Conservation (phyloP, 495 filamentous ascomycete genomes). For the Neurospora sp. region DNA sequence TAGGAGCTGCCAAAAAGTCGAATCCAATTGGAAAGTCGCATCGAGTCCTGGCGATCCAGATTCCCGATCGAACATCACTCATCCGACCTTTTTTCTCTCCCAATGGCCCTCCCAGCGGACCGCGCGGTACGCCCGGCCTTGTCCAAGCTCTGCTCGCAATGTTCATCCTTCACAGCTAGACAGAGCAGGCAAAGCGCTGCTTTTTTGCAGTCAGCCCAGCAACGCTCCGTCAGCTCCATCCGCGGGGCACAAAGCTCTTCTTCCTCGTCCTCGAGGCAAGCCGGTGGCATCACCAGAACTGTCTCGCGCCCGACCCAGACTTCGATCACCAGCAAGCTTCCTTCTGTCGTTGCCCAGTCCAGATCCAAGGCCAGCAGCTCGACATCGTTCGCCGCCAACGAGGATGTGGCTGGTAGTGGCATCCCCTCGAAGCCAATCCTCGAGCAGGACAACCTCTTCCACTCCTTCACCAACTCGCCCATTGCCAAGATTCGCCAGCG, state of each 20-base stretch:
- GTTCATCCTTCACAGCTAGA: conserved; percentile 12
- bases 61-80: neutral
- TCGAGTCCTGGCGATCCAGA: neutral
- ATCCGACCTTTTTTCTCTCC: neutral
- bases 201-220: conserved; percentile 8
- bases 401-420: neutral
- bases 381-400: neutral
- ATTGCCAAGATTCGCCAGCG: conserved; percentile 72
- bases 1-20: neutral
- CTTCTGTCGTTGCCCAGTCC: conserved; percentile 10
- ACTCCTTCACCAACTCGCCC: conserved; percentile 80
- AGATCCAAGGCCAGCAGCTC: conserved; percentile 2
- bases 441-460: conserved; percentile 77
- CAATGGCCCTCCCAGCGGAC: conserved; percentile 21
- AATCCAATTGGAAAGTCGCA: neutral
- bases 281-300: neutral
- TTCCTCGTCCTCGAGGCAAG: neutral
- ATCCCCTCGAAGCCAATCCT: conserved; percentile 36
- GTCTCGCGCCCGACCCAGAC: neutral
- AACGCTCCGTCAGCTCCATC: conserved; percentile 6
- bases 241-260: conserved; percentile 7
- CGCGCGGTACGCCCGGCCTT: conserved; percentile 19
- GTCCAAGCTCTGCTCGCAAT: conserved; percentile 20
- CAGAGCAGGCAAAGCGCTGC: conserved; percentile 9
- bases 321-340: conserved; percentile 8